Percentiles rank a stretch among this genome's conserved stretches.
phyloP scores from a whole-genome alignment of 345 rosid species.

The Camelina neglecta region DNA sequence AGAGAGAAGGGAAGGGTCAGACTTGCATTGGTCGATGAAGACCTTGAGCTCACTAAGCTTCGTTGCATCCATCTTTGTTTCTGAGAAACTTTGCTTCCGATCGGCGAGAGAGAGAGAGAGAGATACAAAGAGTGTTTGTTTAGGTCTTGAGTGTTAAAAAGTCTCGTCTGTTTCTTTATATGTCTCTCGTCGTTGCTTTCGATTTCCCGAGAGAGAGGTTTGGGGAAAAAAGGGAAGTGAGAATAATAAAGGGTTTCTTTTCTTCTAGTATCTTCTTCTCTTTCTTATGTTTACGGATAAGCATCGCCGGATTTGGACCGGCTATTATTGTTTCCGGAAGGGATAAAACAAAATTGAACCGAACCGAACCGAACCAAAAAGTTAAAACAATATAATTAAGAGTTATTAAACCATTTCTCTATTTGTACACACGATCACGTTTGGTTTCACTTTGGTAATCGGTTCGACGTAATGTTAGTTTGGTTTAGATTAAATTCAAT shows the following conservation, averaged over 20 bases:
- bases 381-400: background rate
- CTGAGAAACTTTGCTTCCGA: conserved; percentile 5
- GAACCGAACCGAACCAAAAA: background rate
- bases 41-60: conserved; percentile 65
- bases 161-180: conserved; percentile 28
- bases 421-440: no score
- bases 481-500: no score
- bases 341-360: no score
- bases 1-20: conserved; percentile 75
- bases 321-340: background rate
- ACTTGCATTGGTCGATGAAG: conserved; percentile 79
- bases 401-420: background rate
- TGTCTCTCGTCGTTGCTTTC: background rate
- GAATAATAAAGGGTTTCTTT: conserved; percentile 9
- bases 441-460: no score
- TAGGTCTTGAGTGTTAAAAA: conserved; percentile 29
- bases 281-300: conserved; percentile 38
- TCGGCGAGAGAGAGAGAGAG: conserved; percentile 27
- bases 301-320: conserved; percentile 13
- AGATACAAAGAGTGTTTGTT: background rate
- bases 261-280: conserved; percentile 38
- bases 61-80: conserved; percentile 35
- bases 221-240: conserved; percentile 14
- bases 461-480: no score
- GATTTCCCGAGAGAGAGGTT: conserved; percentile 7